Evolutionary conservation across 257 asterid species (phyloP), one percentile per base, ranked within the genome.

Genomic region (Primulina tabacum): DNA sequence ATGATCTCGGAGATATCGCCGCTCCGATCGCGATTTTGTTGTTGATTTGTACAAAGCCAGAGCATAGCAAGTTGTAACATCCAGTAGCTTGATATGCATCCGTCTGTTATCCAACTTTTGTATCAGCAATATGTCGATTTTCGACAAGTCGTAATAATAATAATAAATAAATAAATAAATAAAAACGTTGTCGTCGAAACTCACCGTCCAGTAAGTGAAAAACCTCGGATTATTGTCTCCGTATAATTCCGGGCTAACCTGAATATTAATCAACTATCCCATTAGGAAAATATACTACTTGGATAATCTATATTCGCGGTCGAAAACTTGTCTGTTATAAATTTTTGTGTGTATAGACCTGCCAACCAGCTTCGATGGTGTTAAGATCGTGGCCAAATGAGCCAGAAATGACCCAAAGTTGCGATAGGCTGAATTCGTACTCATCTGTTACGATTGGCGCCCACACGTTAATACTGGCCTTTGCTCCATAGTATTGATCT

Each of bases 361-460:
- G 98, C 97, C 98, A 92, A 28, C 97, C 98, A 70, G 98, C 98
- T 83, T 92, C 98, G 82, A 92, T 90, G 82, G 98, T 92, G 75
- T 92, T 92, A 8, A 92, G 97, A 78, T 92, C 98, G 78, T 90
- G 79, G 53, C 96, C 98, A 71, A 92, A 92, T 2, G 92, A 74
- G 70, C 97, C 98, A 37, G 97, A 92, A 64, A 90, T 92, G 76
- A 92, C 82, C 97, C 98, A 92, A 0, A 92, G 73, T 60, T 92
- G 98, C 38, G 97, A 92, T 61, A 92, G 83, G 64, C 98, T 92
- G 84, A 92, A 92, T 74, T 92, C 98, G 64, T 86, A 90, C 73
- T 79, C 84, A 57, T 90, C 95, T 17, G 89, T 87, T 26, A 92
- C 97, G 0, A 82, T 81, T 0, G 98, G 98, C 10, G 96, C 74